These are phyloP conservation scores for Candida argentea DNA, from an alignment of 805 yeast genomes.

Conservation along the genomic window DNA sequence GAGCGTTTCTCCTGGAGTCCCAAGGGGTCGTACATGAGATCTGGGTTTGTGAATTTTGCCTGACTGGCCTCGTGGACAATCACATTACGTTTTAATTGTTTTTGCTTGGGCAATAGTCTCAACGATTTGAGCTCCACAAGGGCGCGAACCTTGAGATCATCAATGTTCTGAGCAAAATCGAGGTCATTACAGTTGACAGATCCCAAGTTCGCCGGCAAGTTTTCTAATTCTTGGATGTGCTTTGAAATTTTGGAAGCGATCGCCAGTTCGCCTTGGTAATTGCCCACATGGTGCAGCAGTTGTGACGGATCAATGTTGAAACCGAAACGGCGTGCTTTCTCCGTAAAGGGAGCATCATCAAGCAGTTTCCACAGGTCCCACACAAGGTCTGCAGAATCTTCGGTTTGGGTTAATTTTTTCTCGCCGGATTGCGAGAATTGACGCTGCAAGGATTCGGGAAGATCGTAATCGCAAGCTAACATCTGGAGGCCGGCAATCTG, in stretches of 20 bases:
- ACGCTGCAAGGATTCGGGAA: constrained; percentile 44
- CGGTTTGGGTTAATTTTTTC: neutral
- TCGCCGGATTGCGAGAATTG: constrained; percentile 13
- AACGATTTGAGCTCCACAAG: constrained; percentile 62
- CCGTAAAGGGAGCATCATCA: constrained; percentile 12
- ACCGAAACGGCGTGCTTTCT: constrained; percentile 33
- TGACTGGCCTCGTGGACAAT: constrained; percentile 43
- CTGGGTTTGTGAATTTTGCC: constrained; percentile 45
- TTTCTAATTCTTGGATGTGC: constrained; percentile 53
- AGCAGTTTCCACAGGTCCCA: constrained; percentile 3
- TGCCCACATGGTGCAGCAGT: constrained; percentile 37
- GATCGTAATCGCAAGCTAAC: constrained; percentile 52
- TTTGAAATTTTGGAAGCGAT: constrained; percentile 44
- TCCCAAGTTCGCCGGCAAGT: constrained; percentile 61
- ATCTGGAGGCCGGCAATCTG: constrained; percentile 59
- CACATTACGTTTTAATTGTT: constrained; percentile 53
- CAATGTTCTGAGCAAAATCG: constrained; percentile 23
- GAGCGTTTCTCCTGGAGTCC: constrained; percentile 63
- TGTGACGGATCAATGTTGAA: constrained; percentile 19
- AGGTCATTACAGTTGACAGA: constrained; percentile 36
- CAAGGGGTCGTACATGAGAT: constrained; percentile 41
- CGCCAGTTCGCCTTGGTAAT: constrained; percentile 39
- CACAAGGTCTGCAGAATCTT: constrained; percentile 2
- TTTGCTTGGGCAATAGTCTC: constrained; percentile 58
- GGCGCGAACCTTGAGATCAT: constrained; percentile 53